phyloP scores from a whole-genome alignment of 2,329 filamentous ascomycete species.

The Sphaerulina vaccinii region DNA sequence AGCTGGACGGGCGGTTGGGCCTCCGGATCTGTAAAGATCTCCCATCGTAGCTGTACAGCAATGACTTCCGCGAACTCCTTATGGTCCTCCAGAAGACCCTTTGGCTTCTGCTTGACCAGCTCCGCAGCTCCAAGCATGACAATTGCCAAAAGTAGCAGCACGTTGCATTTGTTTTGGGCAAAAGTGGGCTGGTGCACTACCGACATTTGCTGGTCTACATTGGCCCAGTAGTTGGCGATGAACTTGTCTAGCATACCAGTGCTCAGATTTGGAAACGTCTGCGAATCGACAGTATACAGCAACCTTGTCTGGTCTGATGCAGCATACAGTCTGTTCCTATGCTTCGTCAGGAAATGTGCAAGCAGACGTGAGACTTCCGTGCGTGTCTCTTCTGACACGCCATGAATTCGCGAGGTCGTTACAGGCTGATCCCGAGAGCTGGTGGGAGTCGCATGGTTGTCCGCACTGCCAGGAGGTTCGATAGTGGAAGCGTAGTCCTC shows the following conservation, averaged over 20 bases:
- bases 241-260: conserved; percentile 91
- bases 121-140: conserved; percentile 88
- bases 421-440: background rate
- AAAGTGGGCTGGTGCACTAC: conserved; percentile 93
- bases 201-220: conserved; percentile 87
- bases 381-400: conserved; percentile 13
- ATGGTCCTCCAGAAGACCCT: conserved; percentile 69
- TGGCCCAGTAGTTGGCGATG: conserved; percentile 85
- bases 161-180: conserved; percentile 75
- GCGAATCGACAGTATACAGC: conserved; percentile 13
- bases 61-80: conserved; percentile 81
- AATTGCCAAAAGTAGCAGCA: conserved; percentile 76
- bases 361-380: conserved; percentile 11
- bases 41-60: conserved; percentile 85
- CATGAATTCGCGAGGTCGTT: background rate
- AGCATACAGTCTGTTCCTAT: conserved; percentile 9
- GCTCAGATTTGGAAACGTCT: conserved; percentile 58
- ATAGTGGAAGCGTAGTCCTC: conserved; percentile 15
- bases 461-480: conserved; percentile 6
- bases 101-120: conserved; percentile 74
- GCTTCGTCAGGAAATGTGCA: conserved; percentile 14
- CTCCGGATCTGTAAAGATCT: conserved; percentile 84
- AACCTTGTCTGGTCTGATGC: conserved; percentile 11
- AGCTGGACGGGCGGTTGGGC: conserved; percentile 87
- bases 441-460: conserved; percentile 8